phyloP scores from a whole-genome alignment of 1,139 yeast species.

The Wickerhamiella infanticola region DNA sequence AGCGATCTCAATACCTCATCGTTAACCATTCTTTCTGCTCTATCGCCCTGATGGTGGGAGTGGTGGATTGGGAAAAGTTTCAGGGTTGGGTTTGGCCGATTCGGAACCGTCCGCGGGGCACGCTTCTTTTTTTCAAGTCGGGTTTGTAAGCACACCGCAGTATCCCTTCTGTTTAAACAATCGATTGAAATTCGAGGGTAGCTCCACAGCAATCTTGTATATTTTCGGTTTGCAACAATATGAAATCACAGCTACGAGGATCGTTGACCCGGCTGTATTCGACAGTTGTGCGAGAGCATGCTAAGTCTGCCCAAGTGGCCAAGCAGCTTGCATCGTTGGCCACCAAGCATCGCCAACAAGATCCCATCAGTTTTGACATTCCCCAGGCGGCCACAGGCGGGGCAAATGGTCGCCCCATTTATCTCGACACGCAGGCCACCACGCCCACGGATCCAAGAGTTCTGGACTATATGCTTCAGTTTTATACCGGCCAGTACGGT shows the following conservation, averaged over 20 bases:
- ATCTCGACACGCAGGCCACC: constrained; percentile 40
- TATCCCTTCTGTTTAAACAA: too few relatives aligned
- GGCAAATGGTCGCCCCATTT: constrained; percentile 15
- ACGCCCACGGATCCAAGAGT: constrained; percentile 98
- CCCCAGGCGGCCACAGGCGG: constrained; percentile 2
- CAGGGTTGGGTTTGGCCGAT: background rate
- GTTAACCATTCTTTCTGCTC: background rate
- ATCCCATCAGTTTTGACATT: constrained; percentile 1
- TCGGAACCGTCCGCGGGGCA: background rate
- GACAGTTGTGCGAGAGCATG: background rate
- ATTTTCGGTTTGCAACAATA: too few relatives aligned
- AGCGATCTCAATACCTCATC: constrained; percentile 6
- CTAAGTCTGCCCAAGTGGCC: background rate
- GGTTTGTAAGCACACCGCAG: background rate
- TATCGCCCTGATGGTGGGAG: too few relatives aligned
- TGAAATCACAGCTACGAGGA: background rate
- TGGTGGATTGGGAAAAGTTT: background rate
- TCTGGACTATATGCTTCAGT: constrained; percentile 81
- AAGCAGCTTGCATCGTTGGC: constrained; percentile 1
- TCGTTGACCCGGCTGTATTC: background rate
- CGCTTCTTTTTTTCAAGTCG: background rate
- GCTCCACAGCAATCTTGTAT: too few relatives aligned
- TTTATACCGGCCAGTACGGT: constrained; percentile 87
- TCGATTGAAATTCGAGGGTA: too few relatives aligned
- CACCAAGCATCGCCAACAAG: constrained; percentile 2